These are phyloP conservation scores for Pleurotus platypus DNA, from an alignment of 768 basidiomycete genomes.

Conservation along the genomic window DNA sequence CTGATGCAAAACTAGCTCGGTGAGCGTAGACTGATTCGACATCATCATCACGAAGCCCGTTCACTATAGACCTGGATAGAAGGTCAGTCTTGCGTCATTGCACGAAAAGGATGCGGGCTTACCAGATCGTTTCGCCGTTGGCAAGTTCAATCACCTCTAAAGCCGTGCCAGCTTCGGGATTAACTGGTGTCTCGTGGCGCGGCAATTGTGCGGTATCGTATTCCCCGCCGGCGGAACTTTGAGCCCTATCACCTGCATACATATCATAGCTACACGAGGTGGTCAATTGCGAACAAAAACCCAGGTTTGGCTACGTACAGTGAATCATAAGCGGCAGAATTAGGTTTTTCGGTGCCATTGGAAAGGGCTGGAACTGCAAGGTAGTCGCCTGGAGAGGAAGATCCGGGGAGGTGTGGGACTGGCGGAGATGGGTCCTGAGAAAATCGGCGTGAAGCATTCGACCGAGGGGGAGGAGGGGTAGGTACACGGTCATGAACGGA, in stretches of 20 bases:
- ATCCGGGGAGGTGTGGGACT: slow-evolving; percentile 57
- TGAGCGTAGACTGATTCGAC: slow-evolving; percentile 63
- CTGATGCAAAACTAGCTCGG: slow-evolving; percentile 72
- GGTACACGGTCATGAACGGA: slow-evolving; percentile 81
- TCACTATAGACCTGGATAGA: slow-evolving; percentile 68
- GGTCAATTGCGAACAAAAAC: slow-evolving; percentile 13
- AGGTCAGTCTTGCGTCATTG: not conserved
- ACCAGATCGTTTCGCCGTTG: slow-evolving; percentile 90
- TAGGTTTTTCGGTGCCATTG: slow-evolving; percentile 55
- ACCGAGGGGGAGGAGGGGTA: slow-evolving; percentile 79
- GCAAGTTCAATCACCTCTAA: slow-evolving; percentile 80
- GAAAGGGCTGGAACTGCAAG: slow-evolving; percentile 32
- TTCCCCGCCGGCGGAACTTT: slow-evolving; percentile 3
- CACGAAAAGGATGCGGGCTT: slow-evolving; percentile 4
- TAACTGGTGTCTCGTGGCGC: slow-evolving; percentile 17
- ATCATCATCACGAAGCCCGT: slow-evolving; percentile 77
- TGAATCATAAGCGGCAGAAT: slow-evolving; percentile 66
- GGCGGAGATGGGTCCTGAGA: slow-evolving; percentile 67
- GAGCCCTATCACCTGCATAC: slow-evolving; percentile 58
- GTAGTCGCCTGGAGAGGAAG: slow-evolving; percentile 38
- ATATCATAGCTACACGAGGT: slow-evolving; percentile 64
- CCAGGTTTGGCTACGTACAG: slow-evolving; percentile 47
- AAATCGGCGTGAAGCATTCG: slow-evolving; percentile 53
- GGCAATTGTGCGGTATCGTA: slow-evolving; percentile 24
- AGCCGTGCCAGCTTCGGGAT: slow-evolving; percentile 53